Evolutionary conservation across 2,329 filamentous ascomycete genomes (phyloP).

Genomic region (Colletotrichum sojae): DNA sequence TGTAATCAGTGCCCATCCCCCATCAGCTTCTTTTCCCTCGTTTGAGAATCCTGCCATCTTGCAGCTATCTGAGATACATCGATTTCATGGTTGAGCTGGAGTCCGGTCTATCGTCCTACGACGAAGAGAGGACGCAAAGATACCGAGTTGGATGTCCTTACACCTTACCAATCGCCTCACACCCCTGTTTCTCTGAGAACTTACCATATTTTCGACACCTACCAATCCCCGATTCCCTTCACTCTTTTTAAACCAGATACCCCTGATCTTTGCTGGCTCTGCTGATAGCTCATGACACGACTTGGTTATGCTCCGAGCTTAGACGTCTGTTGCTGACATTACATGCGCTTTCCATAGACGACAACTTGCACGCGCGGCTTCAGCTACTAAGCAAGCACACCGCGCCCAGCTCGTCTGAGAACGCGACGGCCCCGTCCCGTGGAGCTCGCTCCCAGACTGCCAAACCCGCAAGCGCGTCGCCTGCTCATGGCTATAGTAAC

Average conservation of each 20-base stretch:
- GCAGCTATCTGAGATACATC: conserved; percentile 4
- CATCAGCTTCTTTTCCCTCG: conserved; percentile 17
- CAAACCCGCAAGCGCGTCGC: conserved; percentile 49
- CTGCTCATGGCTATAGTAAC: conserved; percentile 62
- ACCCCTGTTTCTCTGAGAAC: conserved; percentile 21
- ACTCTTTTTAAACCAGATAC: conserved; percentile 12
- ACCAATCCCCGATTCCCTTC: conserved; percentile 11
- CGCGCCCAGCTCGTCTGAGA: conserved; percentile 50
- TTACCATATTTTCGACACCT: conserved; percentile 16
- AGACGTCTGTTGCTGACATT: conserved; percentile 37
- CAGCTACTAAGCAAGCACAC: conserved; percentile 59
- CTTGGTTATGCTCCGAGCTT: conserved; percentile 9
- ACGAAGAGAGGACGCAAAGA: conserved; percentile 3
- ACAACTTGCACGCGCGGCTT: conserved; percentile 59
- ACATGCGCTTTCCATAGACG: conserved; percentile 39
- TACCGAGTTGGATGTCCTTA: conserved; percentile 3
- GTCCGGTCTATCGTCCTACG: neutral
- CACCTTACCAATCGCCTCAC: conserved; percentile 16
- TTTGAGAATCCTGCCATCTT: neutral
- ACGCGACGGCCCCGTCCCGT: conserved; percentile 44
- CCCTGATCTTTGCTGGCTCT: neutral
- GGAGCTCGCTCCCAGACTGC: conserved; percentile 47
- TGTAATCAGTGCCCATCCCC: conserved; percentile 32
- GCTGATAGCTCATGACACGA: neutral
- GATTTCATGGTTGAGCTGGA: neutral